These are phyloP conservation scores for Phialocephala sp. DNA, from an alignment of 2,329 filamentous ascomycete species.

Conservation along the genomic window DNA sequence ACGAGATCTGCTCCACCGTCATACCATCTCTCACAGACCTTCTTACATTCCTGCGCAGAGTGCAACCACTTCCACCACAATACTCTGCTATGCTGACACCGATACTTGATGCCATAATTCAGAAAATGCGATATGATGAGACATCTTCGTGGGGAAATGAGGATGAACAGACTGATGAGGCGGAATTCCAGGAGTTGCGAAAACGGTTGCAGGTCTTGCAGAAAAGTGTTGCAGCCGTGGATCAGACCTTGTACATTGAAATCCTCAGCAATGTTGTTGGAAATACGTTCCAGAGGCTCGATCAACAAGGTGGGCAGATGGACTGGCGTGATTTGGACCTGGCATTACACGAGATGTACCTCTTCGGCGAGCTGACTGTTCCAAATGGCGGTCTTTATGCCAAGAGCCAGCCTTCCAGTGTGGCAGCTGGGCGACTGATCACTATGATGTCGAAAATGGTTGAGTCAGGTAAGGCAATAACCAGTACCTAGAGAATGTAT, in stretches of 20 bases:
- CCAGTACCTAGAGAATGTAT: not conserved
- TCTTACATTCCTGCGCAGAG: conserved; percentile 86
- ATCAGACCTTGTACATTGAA: conserved; percentile 87
- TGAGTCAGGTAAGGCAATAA: conserved; percentile 71
- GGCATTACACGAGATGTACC: conserved; percentile 91
- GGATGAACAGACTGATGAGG: conserved; percentile 94
- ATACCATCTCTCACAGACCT: conserved; percentile 93
- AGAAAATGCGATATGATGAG: conserved; percentile 97
- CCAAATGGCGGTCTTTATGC: conserved; percentile 84
- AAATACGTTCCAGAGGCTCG: conserved; percentile 81
- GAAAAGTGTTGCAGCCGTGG: conserved; percentile 88
- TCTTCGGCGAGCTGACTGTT: conserved; percentile 94
- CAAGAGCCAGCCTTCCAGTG: conserved; percentile 81
- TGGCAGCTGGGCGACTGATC: conserved; percentile 80
- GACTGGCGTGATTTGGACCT: conserved; percentile 96
- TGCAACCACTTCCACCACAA: conserved; percentile 72
- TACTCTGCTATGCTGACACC: conserved; percentile 85
- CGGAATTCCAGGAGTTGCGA: conserved; percentile 93
- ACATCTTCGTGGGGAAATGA: conserved; percentile 92
- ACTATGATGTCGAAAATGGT: conserved; percentile 97
- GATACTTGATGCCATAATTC: conserved; percentile 88
- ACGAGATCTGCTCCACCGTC: conserved; percentile 95
- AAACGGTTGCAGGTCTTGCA: conserved; percentile 90
- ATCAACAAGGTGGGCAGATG: conserved; percentile 74
- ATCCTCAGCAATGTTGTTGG: conserved; percentile 88